Base-by-base conservation (phyloP, 768 basidiomycete species). In the Lactifluus piperatus region DNA sequence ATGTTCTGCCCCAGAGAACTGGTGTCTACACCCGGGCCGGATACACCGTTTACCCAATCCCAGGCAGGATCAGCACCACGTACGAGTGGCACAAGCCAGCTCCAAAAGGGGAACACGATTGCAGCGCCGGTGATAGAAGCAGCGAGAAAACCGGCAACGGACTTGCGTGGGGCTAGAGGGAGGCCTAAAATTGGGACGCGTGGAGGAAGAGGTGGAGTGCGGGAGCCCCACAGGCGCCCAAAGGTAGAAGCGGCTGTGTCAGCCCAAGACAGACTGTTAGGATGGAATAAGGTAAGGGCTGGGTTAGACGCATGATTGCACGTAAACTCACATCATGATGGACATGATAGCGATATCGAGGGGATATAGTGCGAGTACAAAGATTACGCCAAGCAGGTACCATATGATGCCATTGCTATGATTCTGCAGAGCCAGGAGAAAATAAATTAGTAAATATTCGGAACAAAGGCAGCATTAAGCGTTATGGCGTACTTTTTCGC, bases 201-300 rank as follows among this genome's bases (percentile, higher is more conserved):
- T 47, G 74, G 69, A 2, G 86, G 86, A 4, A 88, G 79, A 5
- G 73, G 78, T 0, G 82, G 80, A 0, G 91, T 91, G 47, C 74
- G 72, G n/a, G 75, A 74, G 41, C 91, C 91, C 70, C 81, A 91
- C 34, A 91, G 75, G n/a, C 94, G 83, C 45, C 94, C 94, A 63
- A 95, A 76, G 13, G 91, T 94, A 10, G 94, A 95, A 5, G 94
- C 94, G 18, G 92, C 84, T 1, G 94, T 95, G 71, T 97, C 94
- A 0, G 91, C 93, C 94, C 94, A 97, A 32, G 92, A 93, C 49
- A 97, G 83, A 62, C 93, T 95, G 66, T 34, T 39, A 29, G 54
- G n/a, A 57, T 8, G 24, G 13, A 54, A 22, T 54, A 29, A 53
- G 51, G 49, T 26, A 11, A 58, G 27, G n/a, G 52, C 36, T 26